These are phyloP conservation scores for Syzygium aromaticum DNA, from an alignment of 345 rosid genomes.

Conservation along the genomic window DNA sequence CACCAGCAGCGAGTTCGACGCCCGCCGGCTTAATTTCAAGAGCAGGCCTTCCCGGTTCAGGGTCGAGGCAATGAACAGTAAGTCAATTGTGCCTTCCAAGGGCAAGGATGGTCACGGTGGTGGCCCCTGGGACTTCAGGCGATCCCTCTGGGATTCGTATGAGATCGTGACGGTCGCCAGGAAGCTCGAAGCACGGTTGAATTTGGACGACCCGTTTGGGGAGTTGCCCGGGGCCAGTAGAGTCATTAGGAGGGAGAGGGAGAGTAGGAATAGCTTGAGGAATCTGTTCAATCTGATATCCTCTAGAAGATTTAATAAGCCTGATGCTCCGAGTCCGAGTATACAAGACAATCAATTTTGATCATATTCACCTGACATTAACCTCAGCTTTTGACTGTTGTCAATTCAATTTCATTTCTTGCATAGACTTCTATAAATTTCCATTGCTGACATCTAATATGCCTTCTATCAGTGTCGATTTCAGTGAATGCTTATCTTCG, in stretches of 20 bases:
- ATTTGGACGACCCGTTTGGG: slow-evolving; percentile 22
- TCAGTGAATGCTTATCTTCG: background rate
- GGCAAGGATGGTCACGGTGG: background rate
- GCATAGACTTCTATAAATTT: background rate
- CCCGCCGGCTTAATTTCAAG: slow-evolving; percentile 29
- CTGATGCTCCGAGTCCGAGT: slow-evolving; percentile 1
- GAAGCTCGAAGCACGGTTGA: slow-evolving; percentile 48
- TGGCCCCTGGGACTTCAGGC: slow-evolving; percentile 53
- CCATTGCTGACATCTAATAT: background rate
- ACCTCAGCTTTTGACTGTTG: background rate
- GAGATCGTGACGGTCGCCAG: slow-evolving; percentile 61
- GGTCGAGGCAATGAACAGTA: slow-evolving; percentile 37
- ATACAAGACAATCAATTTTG: background rate
- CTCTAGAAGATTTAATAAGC: slow-evolving; percentile 38
- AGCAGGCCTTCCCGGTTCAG: slow-evolving; percentile 62
- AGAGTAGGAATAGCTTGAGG: slow-evolving; percentile 57
- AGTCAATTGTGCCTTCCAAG: background rate
- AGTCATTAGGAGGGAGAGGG: slow-evolving; percentile 11
- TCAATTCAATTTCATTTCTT: background rate
- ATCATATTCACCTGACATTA: background rate
- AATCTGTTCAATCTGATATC: slow-evolving; percentile 45
- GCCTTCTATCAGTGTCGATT: background rate
- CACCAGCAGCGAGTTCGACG: slow-evolving; percentile 43
- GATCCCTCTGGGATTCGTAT: slow-evolving; percentile 69
- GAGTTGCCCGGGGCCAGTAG: background rate